Conservation (phyloP, 768 basidiomycete species). For the Rhodosporidiobolus odoratus region DNA sequence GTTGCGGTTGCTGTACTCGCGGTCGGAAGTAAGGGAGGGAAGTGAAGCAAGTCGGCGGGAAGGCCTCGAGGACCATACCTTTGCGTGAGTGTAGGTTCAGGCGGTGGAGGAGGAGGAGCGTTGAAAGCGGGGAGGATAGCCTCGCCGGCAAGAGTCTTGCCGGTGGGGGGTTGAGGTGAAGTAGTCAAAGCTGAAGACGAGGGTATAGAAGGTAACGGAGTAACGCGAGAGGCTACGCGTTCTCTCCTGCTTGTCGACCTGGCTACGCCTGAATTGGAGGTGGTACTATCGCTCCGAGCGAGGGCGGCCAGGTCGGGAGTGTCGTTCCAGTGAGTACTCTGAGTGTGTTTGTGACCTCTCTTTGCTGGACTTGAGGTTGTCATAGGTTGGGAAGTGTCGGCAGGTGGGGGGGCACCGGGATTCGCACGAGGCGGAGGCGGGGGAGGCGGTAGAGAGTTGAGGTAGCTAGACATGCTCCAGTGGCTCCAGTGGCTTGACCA, state of each 20-base stretch:
- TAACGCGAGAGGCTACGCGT: not conserved
- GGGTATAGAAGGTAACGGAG: not conserved
- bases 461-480: not conserved
- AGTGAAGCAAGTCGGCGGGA: conserved; percentile 17
- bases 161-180: not conserved
- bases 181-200: not conserved
- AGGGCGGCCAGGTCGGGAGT: not conserved
- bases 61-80: conserved; percentile 9
- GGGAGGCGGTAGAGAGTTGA: not conserved
- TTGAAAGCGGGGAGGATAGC: conserved; percentile 15
- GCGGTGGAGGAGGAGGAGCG: conserved; percentile 7
- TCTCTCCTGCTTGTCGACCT: not conserved
- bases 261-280: not conserved
- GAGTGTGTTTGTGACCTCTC: not conserved
- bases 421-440: not conserved
- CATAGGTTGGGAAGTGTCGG: not conserved
- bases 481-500: not conserved
- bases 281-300: not conserved
- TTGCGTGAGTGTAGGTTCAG: not conserved
- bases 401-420: not conserved
- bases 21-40: not conserved
- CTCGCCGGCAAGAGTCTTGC: not conserved
- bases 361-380: not conserved
- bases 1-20: no score
- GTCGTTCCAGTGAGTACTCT: not conserved